Conservation (phyloP, 306 rosid species). For the Quillaja saponaria region DNA sequence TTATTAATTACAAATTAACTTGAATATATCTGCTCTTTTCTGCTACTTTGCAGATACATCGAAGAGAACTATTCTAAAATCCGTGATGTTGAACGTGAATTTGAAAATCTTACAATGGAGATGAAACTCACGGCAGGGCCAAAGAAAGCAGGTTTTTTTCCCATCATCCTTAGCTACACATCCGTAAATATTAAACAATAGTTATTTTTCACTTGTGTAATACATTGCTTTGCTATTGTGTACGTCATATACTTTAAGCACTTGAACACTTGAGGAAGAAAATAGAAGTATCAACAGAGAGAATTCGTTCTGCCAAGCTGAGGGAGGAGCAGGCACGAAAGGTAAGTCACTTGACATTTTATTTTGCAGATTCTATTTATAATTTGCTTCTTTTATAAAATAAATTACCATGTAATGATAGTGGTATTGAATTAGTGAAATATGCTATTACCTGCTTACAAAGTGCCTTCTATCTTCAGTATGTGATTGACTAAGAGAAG, state of each 20-base stretch:
- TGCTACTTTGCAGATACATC: constrained; percentile 57
- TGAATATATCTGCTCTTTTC: constrained; percentile 12
- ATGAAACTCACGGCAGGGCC: constrained; percentile 95
- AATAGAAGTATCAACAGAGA: constrained; percentile 77
- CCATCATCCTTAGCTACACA: constrained; percentile 29
- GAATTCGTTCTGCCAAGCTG: constrained; percentile 68
- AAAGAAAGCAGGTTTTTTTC: constrained; percentile 78
- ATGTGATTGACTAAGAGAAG: constrained; percentile 9
- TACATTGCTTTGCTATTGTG: constrained; percentile 31
- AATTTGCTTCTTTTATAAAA: constrained; percentile 24
- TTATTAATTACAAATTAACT: constrained; percentile 7
- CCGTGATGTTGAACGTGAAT: constrained; percentile 89
- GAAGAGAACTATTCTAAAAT: constrained; percentile 90
- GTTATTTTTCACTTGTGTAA: constrained; percentile 26
- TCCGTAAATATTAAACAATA: constrained; percentile 6
- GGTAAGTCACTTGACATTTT: constrained; percentile 41
- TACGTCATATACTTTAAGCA: constrained; percentile 54
- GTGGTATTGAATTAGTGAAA: neutral
- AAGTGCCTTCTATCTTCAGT: constrained; percentile 12
- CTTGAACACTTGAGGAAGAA: constrained; percentile 90
- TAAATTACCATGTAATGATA: constrained; percentile 9
- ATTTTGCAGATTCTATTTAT: neutral
- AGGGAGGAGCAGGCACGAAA: constrained; percentile 77
- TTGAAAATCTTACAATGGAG: constrained; percentile 75
- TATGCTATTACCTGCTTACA: constrained; percentile 17